Percentiles rank a stretch among this genome's conserved stretches.
Evolutionary conservation across 163 green algal species (phyloP).

Genomic region (Prototheca wickerhamii): DNA sequence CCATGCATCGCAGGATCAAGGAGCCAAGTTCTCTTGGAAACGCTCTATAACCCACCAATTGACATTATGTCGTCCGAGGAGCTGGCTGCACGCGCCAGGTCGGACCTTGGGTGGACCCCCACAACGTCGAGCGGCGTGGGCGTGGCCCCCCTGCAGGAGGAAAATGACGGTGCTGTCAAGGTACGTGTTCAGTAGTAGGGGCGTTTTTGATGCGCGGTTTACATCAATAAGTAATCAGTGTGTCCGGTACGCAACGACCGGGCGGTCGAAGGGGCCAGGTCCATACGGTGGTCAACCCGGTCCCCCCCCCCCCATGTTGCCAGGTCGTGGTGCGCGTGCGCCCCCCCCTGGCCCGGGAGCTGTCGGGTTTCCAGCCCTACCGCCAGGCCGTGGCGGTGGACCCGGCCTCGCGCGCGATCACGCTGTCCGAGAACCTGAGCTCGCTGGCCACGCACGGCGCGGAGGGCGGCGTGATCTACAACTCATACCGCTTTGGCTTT

Average conservation of each 20-base stretch:
- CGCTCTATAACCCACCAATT: too few species aligned
- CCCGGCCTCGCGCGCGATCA: conserved; percentile 40
- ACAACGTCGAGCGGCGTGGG: too few species aligned
- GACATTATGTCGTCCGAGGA: too few species aligned
- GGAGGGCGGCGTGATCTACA: conserved; percentile 37
- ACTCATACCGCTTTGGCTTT: conserved; percentile 72
- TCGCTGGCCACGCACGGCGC: conserved; percentile 23
- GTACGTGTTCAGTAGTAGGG: not conserved
- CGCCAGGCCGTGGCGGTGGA: conserved; percentile 66
- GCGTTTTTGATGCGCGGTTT: conserved; percentile 12
- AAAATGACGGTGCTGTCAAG: not conserved
- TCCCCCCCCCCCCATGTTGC: not conserved
- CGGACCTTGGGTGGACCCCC: too few species aligned
- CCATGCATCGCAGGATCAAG: too few species aligned
- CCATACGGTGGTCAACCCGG: conserved; percentile 10
- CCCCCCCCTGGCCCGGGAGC: conserved; percentile 74
- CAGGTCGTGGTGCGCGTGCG: conserved; percentile 88
- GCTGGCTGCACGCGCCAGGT: too few species aligned
- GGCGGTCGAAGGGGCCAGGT: not conserved
- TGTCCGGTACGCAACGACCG: conserved; percentile 24
- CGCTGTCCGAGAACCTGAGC: conserved; percentile 71
- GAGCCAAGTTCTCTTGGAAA: too few species aligned
- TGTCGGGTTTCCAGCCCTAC: conserved; percentile 53
- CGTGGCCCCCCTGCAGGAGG: not conserved
- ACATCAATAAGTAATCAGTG: conserved; percentile 35